These are phyloP conservation scores for Hordeum vulgare DNA, from an alignment of 176 grass and related monocot species.

Conservation along the genomic window DNA sequence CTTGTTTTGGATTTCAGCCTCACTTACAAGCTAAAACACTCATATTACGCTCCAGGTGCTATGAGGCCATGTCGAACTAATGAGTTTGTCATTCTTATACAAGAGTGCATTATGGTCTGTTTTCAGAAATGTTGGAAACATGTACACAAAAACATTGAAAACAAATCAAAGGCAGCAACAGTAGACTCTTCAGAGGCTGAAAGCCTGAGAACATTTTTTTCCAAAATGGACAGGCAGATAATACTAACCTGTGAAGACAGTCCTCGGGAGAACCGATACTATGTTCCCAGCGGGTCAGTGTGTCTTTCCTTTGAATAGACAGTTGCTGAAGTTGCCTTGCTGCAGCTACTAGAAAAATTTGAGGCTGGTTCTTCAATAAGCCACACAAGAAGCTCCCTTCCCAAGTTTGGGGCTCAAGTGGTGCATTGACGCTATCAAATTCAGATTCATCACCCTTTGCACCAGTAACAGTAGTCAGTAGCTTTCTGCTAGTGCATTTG, in stretches of 20 bases:
- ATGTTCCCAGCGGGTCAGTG: slow-evolving; percentile 42
- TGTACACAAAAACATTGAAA: background rate
- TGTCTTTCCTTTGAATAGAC: slow-evolving; percentile 47
- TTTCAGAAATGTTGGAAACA: background rate
- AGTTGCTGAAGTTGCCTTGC: slow-evolving; percentile 50
- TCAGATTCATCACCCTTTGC: slow-evolving; percentile 38
- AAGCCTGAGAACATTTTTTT: background rate
- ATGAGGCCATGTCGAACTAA: background rate
- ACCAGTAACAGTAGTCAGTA: slow-evolving; percentile 22
- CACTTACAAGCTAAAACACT: background rate
- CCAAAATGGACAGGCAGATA: background rate
- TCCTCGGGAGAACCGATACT: slow-evolving; percentile 53
- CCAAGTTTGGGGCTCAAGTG: slow-evolving; percentile 54
- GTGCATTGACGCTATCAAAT: slow-evolving; percentile 49
- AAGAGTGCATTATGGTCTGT: background rate
- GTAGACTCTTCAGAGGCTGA: background rate
- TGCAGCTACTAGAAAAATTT: slow-evolving; percentile 40
- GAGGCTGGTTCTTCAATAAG: slow-evolving; percentile 51
- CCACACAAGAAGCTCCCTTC: slow-evolving; percentile 60
- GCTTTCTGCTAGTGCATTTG: slow-evolving; percentile 11
- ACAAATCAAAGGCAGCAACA: background rate
- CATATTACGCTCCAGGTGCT: background rate
- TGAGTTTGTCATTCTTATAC: background rate
- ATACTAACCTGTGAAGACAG: slow-evolving; percentile 53
- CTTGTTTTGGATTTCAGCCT: background rate